A percentile compares a stretch with the other conserved stretches of the same genome.
phyloP scores from a whole-genome alignment of 2,329 filamentous ascomycete genomes.

The Fusarium sp. region DNA sequence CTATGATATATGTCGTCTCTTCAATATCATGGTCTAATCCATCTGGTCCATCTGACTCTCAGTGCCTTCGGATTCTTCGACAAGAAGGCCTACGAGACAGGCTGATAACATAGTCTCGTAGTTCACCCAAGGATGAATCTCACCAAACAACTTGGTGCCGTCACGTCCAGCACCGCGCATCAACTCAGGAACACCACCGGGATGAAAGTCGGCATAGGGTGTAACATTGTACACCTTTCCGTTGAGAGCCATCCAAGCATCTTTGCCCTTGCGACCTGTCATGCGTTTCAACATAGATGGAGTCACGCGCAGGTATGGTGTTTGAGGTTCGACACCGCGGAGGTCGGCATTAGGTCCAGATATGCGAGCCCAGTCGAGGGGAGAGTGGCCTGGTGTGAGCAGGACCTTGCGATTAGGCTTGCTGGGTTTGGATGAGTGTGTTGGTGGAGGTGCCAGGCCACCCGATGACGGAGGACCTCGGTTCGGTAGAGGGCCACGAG shows the following conservation, averaged over 20 bases:
- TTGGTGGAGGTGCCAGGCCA: slow-evolving; percentile 67
- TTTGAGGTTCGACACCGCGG: slow-evolving; percentile 66
- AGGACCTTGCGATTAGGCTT: slow-evolving; percentile 78
- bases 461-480: slow-evolving; percentile 50
- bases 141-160: slow-evolving; percentile 71
- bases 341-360: slow-evolving; percentile 73
- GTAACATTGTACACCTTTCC: slow-evolving; percentile 95
- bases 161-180: slow-evolving; percentile 71
- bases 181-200: slow-evolving; percentile 83
- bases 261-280: slow-evolving; percentile 84
- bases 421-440: slow-evolving; percentile 62
- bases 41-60: slow-evolving; percentile 68
- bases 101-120: slow-evolving; percentile 75
- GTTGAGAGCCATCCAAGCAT: slow-evolving; percentile 91
- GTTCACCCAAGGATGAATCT: slow-evolving; percentile 79
- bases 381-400: slow-evolving; percentile 90
- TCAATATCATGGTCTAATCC: slow-evolving; percentile 59
- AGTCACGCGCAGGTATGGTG: slow-evolving; percentile 77
- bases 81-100: slow-evolving; percentile 72
- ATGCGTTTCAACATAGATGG: slow-evolving; percentile 81
- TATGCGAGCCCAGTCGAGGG: slow-evolving; percentile 93
- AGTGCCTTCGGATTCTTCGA: slow-evolving; percentile 64
- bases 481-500: slow-evolving; percentile 57
- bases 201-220: slow-evolving; percentile 90
- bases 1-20: neutral